Evolutionary conservation across 1,284 basidiomycete species (phyloP).

Genomic region (Melampsora larici-populina): DNA sequence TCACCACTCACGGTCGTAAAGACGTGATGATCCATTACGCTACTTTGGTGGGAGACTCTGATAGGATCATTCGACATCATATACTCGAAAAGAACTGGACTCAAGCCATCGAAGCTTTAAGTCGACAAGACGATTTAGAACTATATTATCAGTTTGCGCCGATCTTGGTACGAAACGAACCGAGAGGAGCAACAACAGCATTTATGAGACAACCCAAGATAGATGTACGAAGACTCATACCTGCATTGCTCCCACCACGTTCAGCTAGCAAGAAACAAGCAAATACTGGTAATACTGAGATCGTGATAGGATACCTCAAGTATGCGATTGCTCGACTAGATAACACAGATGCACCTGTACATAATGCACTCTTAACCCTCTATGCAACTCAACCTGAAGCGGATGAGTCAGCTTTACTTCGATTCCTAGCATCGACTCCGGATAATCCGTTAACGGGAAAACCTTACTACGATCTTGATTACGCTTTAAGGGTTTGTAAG

Average conservation of each 20-base stretch:
- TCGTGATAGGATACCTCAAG: constrained; percentile 36
- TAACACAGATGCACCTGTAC: constrained; percentile 78
- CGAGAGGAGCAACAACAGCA: constrained; percentile 83
- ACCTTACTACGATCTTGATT: constrained; percentile 95
- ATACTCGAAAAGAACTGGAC: constrained; percentile 85
- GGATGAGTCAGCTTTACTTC: constrained; percentile 75
- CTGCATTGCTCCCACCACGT: constrained; percentile 71
- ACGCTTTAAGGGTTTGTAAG: constrained; percentile 84
- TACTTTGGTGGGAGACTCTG: constrained; percentile 72
- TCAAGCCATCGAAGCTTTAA: constrained; percentile 82
- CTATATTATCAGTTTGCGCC: constrained; percentile 90
- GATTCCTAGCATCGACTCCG: constrained; percentile 79
- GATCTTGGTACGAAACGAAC: constrained; percentile 77
- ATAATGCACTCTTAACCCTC: constrained; percentile 90
- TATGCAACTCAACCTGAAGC: constrained; percentile 62
- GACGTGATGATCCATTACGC: constrained; percentile 92
- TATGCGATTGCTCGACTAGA: constrained; percentile 70
- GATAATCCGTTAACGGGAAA: constrained; percentile 74
- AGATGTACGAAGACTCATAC: constrained; percentile 79
- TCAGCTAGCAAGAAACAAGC: constrained; percentile 12
- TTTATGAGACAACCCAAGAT: constrained; percentile 80
- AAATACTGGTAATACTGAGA: constrained; percentile 15
- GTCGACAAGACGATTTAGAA: constrained; percentile 63
- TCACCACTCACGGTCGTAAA: constrained; percentile 84
- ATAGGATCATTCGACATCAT: constrained; percentile 87